A percentile compares a stretch with the other conserved stretches of the same genome.
Conservation (phyloP, 768 basidiomycete species). For the Pluteus cervinus region DNA sequence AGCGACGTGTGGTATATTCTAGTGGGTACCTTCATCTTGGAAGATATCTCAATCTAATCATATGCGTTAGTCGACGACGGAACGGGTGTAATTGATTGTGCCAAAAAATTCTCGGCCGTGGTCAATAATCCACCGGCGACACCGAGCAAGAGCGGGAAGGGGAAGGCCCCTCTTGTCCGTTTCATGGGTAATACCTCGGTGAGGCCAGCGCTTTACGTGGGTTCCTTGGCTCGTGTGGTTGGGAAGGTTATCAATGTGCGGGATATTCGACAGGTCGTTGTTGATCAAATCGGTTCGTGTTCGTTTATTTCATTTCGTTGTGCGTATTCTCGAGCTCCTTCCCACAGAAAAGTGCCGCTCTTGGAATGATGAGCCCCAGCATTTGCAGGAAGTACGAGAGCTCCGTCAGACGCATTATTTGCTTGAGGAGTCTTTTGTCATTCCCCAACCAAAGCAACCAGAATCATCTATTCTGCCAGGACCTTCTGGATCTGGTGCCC, state of each 20-base stretch:
- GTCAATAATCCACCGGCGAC: conserved; percentile 19
- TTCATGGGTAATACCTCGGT: conserved; percentile 15
- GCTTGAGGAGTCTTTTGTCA: conserved; percentile 40
- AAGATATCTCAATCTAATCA: neutral
- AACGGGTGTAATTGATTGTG: conserved; percentile 66
- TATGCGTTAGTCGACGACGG: conserved; percentile 65
- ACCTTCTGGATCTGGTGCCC: conserved; percentile 10
- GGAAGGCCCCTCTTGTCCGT: conserved; percentile 6
- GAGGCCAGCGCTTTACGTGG: conserved; percentile 40
- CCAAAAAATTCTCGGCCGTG: too few species aligned
- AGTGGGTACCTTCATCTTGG: conserved; percentile 27
- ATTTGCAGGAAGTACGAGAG: conserved; percentile 45
- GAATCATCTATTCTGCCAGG: too few species aligned
- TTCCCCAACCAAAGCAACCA: conserved; percentile 34
- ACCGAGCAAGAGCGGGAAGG: conserved; percentile 11
- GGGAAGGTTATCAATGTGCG: conserved; percentile 38
- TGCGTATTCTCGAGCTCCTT: neutral
- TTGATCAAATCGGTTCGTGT: conserved; percentile 45
- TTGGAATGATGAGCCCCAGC: conserved; percentile 52
- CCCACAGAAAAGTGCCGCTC: conserved; percentile 38
- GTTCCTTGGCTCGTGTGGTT: conserved; percentile 34
- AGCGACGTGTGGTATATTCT: conserved; percentile 54
- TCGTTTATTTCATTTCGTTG: conserved; percentile 1
- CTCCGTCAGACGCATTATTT: conserved; percentile 52
- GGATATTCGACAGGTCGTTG: conserved; percentile 39